Conservation (phyloP, 257 asterid genomes). For the Galeopsis tetrahit region DNA sequence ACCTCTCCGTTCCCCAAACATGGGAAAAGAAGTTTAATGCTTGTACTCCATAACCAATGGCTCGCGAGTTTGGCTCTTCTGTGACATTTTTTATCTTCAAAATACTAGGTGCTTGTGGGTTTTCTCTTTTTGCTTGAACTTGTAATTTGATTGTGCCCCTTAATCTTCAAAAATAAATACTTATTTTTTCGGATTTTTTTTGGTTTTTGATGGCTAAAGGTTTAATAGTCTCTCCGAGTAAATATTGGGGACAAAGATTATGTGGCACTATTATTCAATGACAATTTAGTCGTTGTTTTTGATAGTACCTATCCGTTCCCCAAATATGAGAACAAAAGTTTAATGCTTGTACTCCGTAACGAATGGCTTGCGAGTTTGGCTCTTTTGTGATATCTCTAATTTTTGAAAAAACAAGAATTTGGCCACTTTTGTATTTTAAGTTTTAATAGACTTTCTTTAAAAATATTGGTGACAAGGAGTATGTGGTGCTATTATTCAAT, state of each 20-base stretch:
- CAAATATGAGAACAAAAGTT: conserved; percentile 48
- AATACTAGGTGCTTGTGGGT: background rate
- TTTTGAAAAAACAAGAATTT: too few relatives aligned
- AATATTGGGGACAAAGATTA: background rate
- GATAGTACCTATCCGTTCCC: conserved; percentile 33
- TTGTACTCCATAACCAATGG: conserved; percentile 43
- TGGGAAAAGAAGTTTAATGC: conserved; percentile 54
- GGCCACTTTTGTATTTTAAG: too few relatives aligned
- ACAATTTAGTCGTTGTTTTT: conserved; percentile 17
- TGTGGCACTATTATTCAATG: conserved; percentile 13
- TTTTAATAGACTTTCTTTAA: background rate
- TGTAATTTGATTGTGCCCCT: background rate
- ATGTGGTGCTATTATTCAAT: background rate
- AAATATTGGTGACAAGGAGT: conserved; percentile 9
- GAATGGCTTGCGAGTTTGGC: conserved; percentile 45
- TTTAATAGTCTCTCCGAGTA: background rate
- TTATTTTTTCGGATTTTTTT: background rate
- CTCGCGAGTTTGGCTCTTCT: conserved; percentile 64
- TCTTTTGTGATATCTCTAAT: too few relatives aligned
- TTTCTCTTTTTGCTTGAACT: background rate
- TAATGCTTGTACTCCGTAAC: conserved; percentile 57
- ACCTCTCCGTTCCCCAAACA: conserved; percentile 35
- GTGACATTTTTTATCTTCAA: conserved; percentile 15
- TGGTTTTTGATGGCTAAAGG: background rate
- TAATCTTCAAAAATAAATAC: background rate